These are phyloP conservation scores for Whalleya microplaca DNA, from an alignment of 2,329 filamentous ascomycete genomes.

Conservation along the genomic window DNA sequence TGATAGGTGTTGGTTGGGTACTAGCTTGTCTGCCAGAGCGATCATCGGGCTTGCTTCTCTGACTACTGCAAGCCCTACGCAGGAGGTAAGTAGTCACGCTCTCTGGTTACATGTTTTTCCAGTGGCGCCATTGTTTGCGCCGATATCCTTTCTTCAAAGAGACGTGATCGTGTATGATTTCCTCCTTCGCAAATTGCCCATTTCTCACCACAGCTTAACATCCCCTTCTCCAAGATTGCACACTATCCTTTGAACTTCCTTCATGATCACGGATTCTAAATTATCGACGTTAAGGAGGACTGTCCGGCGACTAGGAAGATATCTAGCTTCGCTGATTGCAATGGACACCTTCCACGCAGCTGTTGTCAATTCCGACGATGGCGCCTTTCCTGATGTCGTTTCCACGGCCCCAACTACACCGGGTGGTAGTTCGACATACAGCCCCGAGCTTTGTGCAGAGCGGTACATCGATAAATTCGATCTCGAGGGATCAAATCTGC, in stretches of 20 bases:
- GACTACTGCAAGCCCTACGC: neutral
- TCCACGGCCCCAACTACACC: conserved; percentile 52
- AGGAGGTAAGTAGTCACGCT: conserved; percentile 14
- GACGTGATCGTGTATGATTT: neutral
- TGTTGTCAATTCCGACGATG: conserved; percentile 37
- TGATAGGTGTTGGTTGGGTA: neutral
- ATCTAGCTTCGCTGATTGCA: neutral
- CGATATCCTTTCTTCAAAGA: neutral
- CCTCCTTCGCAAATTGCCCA: neutral
- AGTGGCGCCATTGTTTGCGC: neutral
- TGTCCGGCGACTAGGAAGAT: neutral
- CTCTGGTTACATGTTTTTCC: neutral
- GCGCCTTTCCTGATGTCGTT: conserved; percentile 30
- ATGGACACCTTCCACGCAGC: conserved; percentile 30
- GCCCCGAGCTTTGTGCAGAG: conserved; percentile 43
- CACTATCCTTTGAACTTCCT: neutral
- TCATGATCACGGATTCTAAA: neutral
- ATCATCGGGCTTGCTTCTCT: conserved; percentile 1
- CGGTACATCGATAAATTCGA: conserved; percentile 3
- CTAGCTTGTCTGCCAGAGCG: conserved; percentile 4
- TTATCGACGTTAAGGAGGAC: neutral
- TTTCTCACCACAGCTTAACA: neutral
- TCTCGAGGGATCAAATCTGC: conserved; percentile 2
- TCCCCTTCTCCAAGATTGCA: neutral
- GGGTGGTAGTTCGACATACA: conserved; percentile 47